Conservation (phyloP, 2,329 filamentous ascomycete species). For the Pseudofabraea citricarpa region DNA sequence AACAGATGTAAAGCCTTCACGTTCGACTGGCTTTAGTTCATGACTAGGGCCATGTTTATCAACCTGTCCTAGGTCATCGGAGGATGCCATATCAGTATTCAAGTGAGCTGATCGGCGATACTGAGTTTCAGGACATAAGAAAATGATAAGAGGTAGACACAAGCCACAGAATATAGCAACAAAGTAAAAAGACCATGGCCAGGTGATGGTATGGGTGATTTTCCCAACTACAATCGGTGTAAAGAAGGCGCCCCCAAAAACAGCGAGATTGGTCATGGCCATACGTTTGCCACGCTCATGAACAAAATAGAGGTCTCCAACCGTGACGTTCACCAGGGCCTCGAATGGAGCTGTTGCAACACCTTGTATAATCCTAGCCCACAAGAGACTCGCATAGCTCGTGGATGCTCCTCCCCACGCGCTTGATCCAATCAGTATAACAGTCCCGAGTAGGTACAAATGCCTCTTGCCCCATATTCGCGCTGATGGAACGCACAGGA, state of each 20-base stretch:
- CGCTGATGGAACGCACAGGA: constrained; percentile 82
- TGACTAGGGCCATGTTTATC: neutral
- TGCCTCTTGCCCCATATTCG: constrained; percentile 92
- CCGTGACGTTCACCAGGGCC: constrained; percentile 79
- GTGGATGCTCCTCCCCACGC: constrained; percentile 68
- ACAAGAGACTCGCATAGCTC: constrained; percentile 69
- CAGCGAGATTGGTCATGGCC: constrained; percentile 70
- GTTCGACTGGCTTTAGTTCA: neutral
- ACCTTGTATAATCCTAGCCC: constrained; percentile 79
- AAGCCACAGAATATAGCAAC: constrained; percentile 76
- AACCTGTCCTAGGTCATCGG: constrained; percentile 11
- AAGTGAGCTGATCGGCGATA: constrained; percentile 62
- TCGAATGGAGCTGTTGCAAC: constrained; percentile 86
- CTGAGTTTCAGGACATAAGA: constrained; percentile 82
- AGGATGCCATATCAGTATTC: constrained; percentile 59
- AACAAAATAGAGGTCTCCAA: constrained; percentile 88
- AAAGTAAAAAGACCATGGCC: constrained; percentile 85
- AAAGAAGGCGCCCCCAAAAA: constrained; percentile 67
- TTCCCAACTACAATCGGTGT: constrained; percentile 90
- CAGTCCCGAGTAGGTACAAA: constrained; percentile 72
- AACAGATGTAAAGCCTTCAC: neutral
- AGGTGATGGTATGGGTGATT: constrained; percentile 71
- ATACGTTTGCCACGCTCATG: constrained; percentile 81
- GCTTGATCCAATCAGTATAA: constrained; percentile 68
- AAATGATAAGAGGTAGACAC: constrained; percentile 65